These are phyloP conservation scores for Nepenthes alata DNA, from an alignment of 179 eudicot species.

Conservation along the genomic window DNA sequence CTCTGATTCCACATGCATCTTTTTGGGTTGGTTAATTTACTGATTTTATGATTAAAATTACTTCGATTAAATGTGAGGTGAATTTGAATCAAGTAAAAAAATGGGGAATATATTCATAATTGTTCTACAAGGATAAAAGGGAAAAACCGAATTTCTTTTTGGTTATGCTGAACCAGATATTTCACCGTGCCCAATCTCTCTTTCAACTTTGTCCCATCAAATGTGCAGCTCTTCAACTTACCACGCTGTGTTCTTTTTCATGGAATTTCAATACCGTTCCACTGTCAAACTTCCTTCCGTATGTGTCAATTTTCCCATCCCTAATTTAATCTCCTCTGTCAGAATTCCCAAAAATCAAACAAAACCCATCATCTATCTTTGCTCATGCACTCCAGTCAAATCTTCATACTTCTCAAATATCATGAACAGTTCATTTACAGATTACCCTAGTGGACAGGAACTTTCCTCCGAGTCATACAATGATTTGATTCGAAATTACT, in stretches of 20 bases:
- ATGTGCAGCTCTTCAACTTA: too few species aligned
- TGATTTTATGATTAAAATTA: too few species aligned
- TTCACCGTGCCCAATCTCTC: too few species aligned
- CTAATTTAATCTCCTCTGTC: slow-evolving; percentile 7
- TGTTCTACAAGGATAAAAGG: too few species aligned
- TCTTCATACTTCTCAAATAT: slow-evolving; percentile 3
- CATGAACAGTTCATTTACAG: slow-evolving; percentile 6
- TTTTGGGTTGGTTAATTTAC: too few species aligned
- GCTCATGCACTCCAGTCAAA: slow-evolving; percentile 6
- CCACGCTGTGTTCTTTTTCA: not conserved
- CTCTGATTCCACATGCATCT: too few species aligned
- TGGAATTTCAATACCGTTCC: slow-evolving; percentile 14
- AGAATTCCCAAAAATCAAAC: not conserved
- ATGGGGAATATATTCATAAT: too few species aligned
- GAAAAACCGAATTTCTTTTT: too few species aligned
- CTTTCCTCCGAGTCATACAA: slow-evolving; percentile 42
- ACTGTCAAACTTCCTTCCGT: slow-evolving; percentile 8
- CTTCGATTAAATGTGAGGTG: too few species aligned
- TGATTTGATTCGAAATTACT: slow-evolving; percentile 29
- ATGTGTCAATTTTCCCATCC: slow-evolving; percentile 16
- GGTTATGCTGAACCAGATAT: too few species aligned
- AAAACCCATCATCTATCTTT: slow-evolving; percentile 3
- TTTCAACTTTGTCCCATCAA: too few species aligned
- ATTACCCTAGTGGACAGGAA: slow-evolving; percentile 33
- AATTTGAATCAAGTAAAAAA: too few species aligned